Conservation (phyloP, 2,329 filamentous ascomycete species). For the Fusarium sororula region DNA sequence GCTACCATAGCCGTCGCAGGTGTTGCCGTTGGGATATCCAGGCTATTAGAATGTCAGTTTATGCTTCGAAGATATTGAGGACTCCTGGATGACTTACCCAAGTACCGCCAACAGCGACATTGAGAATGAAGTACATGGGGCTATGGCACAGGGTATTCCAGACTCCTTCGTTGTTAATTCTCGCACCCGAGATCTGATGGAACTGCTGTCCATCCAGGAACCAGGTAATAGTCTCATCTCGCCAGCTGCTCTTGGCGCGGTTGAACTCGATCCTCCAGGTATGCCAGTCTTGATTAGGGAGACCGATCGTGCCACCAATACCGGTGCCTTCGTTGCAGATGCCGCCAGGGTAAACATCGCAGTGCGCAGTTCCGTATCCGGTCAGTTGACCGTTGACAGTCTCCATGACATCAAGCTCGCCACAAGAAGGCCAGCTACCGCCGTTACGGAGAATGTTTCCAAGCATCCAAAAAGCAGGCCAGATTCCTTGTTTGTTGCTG, state of each 20-base stretch:
- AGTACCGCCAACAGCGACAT: conserved; percentile 62
- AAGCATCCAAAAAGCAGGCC: conserved; percentile 42
- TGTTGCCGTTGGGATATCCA: conserved; percentile 55
- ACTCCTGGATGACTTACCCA: conserved; percentile 49
- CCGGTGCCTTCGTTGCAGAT: conserved; percentile 59
- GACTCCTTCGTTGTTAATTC: conserved; percentile 54
- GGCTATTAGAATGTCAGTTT: conserved; percentile 47
- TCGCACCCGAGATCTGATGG: conserved; percentile 53
- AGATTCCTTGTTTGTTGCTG: conserved; percentile 55
- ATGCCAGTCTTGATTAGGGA: conserved; percentile 52
- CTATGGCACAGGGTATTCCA: conserved; percentile 60
- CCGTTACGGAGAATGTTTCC: conserved; percentile 32
- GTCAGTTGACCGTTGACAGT: conserved; percentile 30
- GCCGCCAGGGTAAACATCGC: conserved; percentile 48
- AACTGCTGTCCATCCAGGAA: conserved; percentile 56
- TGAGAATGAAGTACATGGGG: conserved; percentile 60
- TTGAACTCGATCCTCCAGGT: conserved; percentile 59
- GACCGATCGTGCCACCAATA: conserved; percentile 44
- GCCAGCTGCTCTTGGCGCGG: conserved; percentile 54
- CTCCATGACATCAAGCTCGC: conserved; percentile 35
- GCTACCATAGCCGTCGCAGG: conserved; percentile 53
- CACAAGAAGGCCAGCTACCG: conserved; percentile 36
- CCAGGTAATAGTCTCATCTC: conserved; percentile 60
- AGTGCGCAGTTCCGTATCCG: conserved; percentile 32
- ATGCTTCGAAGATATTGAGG: accelerated